These are phyloP conservation scores for Cicer pinnatifidum DNA, from an alignment of 306 rosid species.

Conservation along the genomic window DNA sequence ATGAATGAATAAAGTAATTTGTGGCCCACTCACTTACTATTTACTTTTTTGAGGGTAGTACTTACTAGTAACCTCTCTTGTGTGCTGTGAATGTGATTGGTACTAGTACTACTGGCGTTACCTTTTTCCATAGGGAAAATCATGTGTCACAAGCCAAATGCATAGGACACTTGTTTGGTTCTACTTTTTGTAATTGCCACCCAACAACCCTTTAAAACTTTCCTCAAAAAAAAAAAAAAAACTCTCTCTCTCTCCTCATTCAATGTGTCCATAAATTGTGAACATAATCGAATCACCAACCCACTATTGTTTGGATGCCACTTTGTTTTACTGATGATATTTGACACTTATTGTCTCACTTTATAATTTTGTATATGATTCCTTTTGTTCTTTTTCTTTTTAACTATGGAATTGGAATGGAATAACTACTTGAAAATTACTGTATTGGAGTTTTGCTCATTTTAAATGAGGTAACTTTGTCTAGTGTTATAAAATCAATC, in stretches of 20 bases:
- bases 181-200: constrained; percentile 46
- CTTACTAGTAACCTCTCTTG: constrained; percentile 26
- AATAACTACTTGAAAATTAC: constrained; percentile 4
- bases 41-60: constrained; percentile 47
- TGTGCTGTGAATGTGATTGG: constrained; percentile 9
- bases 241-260: constrained; percentile 20
- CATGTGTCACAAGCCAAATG: constrained; percentile 64
- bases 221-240: not conserved
- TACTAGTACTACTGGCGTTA: constrained; percentile 33
- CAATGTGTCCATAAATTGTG: constrained; percentile 17
- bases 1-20: too few species aligned
- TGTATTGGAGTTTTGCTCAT: constrained; percentile 10
- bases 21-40: constrained; percentile 50
- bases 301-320: not conserved
- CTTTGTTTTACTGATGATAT: not conserved
- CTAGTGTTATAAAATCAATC: not conserved
- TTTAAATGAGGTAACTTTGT: not conserved
- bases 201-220: constrained; percentile 49
- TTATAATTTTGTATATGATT: not conserved
- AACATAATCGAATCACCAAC: constrained; percentile 28
- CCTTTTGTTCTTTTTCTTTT: constrained; percentile 7
- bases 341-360: constrained; percentile 2
- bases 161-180: constrained; percentile 50
- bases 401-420: not conserved
- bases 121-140: constrained; percentile 65